Evolutionary conservation across 495 filamentous ascomycete genomes (phyloP).

Genomic region (Lophiotrema nucula): DNA sequence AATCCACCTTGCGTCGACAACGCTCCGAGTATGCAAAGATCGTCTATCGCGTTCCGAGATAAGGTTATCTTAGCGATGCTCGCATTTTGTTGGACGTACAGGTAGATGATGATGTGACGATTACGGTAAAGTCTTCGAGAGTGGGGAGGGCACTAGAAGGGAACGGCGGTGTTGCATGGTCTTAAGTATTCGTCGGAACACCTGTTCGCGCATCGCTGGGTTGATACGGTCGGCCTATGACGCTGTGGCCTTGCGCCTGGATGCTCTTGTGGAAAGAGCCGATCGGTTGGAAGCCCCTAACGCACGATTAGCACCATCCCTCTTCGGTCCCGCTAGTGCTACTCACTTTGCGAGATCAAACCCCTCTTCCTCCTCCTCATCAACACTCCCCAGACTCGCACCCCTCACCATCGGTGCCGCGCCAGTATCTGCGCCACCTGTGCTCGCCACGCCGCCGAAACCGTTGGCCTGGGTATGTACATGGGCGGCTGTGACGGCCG

Average conservation of each 20-base stretch:
- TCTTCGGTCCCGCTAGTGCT: too few relatives aligned
- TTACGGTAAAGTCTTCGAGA: too few relatives aligned
- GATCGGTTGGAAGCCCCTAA: constrained; percentile 71
- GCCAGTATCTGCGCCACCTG: constrained; percentile 8
- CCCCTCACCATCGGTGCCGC: constrained; percentile 34
- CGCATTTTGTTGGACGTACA: too few relatives aligned
- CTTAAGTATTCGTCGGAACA: constrained; percentile 4
- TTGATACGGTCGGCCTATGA: not conserved
- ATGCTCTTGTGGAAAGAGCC: constrained; percentile 59
- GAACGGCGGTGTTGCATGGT: too few relatives aligned
- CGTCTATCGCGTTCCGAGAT: too few relatives aligned
- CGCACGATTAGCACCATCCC: too few relatives aligned
- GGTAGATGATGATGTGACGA: too few relatives aligned
- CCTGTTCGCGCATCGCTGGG: constrained; percentile 7
- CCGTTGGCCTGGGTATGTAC: constrained; percentile 20
- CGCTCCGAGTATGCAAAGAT: too few relatives aligned
- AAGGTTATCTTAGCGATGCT: too few relatives aligned
- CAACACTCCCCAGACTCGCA: constrained; percentile 37
- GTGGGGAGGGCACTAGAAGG: too few relatives aligned
- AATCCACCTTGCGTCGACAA: too few relatives aligned
- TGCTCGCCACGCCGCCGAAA: not conserved
- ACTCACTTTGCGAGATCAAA: constrained; percentile 66
- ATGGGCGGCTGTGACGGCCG: too few relatives aligned
- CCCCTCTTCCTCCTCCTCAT: constrained; percentile 54
- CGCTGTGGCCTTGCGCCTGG: constrained; percentile 11